These are phyloP conservation scores for Herpetomonas samuelpessoai DNA, from an alignment of 208 protist genomes.

Conservation along the genomic window DNA sequence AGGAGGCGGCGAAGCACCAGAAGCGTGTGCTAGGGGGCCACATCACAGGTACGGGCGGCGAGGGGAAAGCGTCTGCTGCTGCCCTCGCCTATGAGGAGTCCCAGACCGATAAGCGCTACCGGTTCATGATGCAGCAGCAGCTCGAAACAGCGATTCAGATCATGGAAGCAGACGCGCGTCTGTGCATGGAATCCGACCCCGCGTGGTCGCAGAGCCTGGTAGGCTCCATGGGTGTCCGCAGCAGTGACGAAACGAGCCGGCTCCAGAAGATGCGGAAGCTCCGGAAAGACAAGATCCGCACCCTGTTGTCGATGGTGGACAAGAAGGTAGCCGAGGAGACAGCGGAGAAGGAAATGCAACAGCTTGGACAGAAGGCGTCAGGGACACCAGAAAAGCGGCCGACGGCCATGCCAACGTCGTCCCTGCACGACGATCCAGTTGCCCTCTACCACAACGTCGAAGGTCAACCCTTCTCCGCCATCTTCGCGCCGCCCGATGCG, in stretches of 20 bases:
- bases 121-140: not conserved
- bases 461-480: not conserved
- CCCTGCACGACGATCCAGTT: not conserved
- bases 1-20: constrained; percentile 1
- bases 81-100: not conserved
- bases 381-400: not conserved
- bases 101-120: not conserved
- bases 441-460: not conserved
- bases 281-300: constrained; percentile 4
- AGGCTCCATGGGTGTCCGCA: not conserved
- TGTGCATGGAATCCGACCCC: not conserved
- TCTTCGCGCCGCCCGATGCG: not conserved
- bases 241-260: not conserved
- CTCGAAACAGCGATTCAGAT: constrained; percentile 17
- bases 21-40: not conserved
- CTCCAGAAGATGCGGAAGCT: not conserved
- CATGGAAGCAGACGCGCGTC: constrained; percentile 24
- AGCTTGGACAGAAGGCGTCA: too few relatives aligned
- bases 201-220: not conserved
- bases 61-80: constrained; percentile 2
- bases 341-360: not conserved
- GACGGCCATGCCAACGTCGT: too few relatives aligned
- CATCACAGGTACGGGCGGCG: not conserved
- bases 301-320: constrained; percentile 4
- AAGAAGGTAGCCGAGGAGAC: constrained; percentile 5